Evolutionary conservation across 805 yeast genomes (phyloP), one percentile per base, ranked within the genome.

Genomic region (Saccharomycopsis fermentans): DNA sequence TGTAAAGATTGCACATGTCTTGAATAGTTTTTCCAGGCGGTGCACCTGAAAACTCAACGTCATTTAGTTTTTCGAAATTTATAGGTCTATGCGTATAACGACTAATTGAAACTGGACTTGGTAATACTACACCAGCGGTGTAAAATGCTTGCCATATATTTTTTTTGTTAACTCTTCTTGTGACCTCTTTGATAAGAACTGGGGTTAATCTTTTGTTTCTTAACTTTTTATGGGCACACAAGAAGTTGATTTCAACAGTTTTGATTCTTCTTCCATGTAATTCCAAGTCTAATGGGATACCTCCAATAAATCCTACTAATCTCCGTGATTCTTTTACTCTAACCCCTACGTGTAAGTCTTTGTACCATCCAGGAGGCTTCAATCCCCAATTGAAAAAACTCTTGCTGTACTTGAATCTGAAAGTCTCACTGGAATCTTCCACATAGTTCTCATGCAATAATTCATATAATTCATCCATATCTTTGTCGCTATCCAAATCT

Each of bases 161-260:
- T 51, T 78, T 77, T 62, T 81, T 78, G 72, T 94, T 92, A 63
- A 94, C 94, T 65, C 98, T 79, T 69, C 99, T 80, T 3, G 98
- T 94, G 64, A 94, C 86, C 71, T 94, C 99, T 67, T 87, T 87
- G 71, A 94, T 94, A 66, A 94, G 75, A 12, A 94, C 87, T 0
- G 99, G 99, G 0, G 99, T 91, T 69, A 94, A 77, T 66, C 99
- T 83, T 71, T 94, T 94, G n/a, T 90, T 79, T 68, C 99, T 80
- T 64, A 94, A 78, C 71, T 92, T 89, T 73, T 94, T 94, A 73
- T 94, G 99, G 55, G 94, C 87, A 69, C 97, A 90, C 66, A 94
- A 74, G 71, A 94, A 94, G 72, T 94, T 94, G 73, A 94, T 90
- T 68, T 94, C 98, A 26, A 86, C 95, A 55, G 90, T 81, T 32